phyloP scores from a whole-genome alignment of 2,329 filamentous ascomycete genomes.

The Clarireedia hainanense region DNA sequence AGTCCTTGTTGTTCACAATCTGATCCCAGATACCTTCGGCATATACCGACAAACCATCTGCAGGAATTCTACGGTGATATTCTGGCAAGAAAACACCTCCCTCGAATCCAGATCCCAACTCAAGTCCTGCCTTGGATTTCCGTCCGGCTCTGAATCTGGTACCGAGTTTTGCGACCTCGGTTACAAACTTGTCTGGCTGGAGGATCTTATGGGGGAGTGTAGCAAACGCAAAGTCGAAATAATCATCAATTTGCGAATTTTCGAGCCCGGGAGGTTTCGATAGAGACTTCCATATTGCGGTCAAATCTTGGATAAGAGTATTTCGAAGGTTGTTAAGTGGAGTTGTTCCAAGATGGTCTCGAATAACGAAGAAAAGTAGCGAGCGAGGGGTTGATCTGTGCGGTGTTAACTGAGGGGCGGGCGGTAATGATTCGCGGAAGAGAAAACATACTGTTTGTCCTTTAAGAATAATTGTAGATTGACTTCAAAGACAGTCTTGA shows the following conservation, averaged over 20 bases:
- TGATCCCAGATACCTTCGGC: conserved; percentile 95
- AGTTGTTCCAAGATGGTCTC: conserved; percentile 89
- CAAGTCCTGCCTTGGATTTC: conserved; percentile 53
- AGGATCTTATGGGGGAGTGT: conserved; percentile 94
- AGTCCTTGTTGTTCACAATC: conserved; percentile 97
- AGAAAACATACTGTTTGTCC: conserved; percentile 67
- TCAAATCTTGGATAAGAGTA: conserved; percentile 83
- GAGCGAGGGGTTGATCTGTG: conserved; percentile 75
- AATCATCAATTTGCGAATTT: conserved; percentile 84
- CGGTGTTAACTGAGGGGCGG: conserved; percentile 19
- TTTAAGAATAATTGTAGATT: conserved; percentile 96
- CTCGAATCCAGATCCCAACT: conserved; percentile 63
- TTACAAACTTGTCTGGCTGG: conserved; percentile 82
- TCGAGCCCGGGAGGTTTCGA: conserved; percentile 88
- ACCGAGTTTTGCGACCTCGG: conserved; percentile 72
- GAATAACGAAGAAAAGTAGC: conserved; percentile 96
- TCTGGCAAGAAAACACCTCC: conserved; percentile 85
- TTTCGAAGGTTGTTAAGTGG: conserved; percentile 84
- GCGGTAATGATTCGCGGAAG: conserved; percentile 7
- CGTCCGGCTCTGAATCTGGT: conserved; percentile 76
- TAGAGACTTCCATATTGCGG: conserved; percentile 85
- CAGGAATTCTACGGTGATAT: conserved; percentile 92
- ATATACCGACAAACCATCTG: conserved; percentile 93
- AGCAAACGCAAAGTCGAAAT: conserved; percentile 97
- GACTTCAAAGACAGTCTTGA: conserved; percentile 99